Evolutionary conservation across 208 protist species (phyloP).

Genomic region (Trypanosoma cruzi): DNA sequence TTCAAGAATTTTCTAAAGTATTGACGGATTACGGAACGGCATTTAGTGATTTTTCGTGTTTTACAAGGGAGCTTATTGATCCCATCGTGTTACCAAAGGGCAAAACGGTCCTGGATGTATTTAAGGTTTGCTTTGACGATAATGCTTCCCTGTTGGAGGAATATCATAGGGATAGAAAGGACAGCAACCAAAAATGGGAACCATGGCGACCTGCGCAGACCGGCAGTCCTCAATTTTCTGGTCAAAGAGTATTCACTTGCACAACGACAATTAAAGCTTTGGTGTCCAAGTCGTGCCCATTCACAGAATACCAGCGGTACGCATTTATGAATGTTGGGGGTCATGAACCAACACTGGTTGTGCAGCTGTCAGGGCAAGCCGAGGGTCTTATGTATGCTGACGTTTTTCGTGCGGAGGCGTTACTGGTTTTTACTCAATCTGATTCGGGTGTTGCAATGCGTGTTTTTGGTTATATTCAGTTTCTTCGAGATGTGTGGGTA

Average conservation of each 20-base stretch:
- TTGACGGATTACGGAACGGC: slow-evolving; percentile 55
- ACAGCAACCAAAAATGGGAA: slow-evolving; percentile 56
- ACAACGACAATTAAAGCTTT: slow-evolving; percentile 58
- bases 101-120: slow-evolving; percentile 59
- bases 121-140: slow-evolving; percentile 64
- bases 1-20: slow-evolving; percentile 57
- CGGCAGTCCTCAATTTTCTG: slow-evolving; percentile 43
- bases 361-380: slow-evolving; percentile 68
- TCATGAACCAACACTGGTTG: slow-evolving; percentile 41
- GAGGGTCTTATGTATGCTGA: slow-evolving; percentile 60
- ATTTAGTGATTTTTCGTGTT: slow-evolving; percentile 52
- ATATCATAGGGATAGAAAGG: slow-evolving; percentile 47
- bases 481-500: slow-evolving; percentile 47
- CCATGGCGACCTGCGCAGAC: slow-evolving; percentile 41
- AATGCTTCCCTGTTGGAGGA: slow-evolving; percentile 36
- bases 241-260: slow-evolving; percentile 57
- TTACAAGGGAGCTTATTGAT: slow-evolving; percentile 54
- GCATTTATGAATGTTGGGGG: slow-evolving; percentile 56
- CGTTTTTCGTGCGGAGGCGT: slow-evolving; percentile 56
- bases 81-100: slow-evolving; percentile 45
- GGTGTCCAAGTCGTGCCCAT: slow-evolving; percentile 52
- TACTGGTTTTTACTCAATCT: slow-evolving; percentile 46
- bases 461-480: slow-evolving; percentile 52
- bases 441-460: slow-evolving; percentile 47
- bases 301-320: slow-evolving; percentile 67